These are phyloP conservation scores for Pelargonium citronellum DNA, from an alignment of 441 rosid genomes.

Conservation along the genomic window DNA sequence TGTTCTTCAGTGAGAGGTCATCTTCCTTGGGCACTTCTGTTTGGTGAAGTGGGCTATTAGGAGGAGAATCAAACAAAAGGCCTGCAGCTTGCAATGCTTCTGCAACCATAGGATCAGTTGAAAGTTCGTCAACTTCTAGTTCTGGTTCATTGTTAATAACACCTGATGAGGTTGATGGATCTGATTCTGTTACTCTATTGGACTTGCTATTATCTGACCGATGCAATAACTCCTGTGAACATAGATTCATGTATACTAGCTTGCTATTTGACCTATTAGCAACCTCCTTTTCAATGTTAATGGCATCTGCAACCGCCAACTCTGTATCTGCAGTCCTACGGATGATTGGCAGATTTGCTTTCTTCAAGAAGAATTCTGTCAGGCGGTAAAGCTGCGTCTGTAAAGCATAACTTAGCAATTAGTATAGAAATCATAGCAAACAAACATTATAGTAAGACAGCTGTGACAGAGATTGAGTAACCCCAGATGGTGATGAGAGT, in stretches of 20 bases:
- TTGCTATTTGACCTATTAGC: constrained; percentile 88
- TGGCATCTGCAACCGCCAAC: constrained; percentile 96
- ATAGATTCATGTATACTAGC: constrained; percentile 77
- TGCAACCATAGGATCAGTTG: constrained; percentile 41
- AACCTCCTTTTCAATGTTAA: constrained; percentile 76
- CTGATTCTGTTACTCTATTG: constrained; percentile 27
- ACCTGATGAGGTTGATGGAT: constrained; percentile 25
- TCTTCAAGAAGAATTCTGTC: constrained; percentile 76
- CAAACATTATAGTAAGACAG: not conserved
- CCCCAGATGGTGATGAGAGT: constrained; percentile 3
- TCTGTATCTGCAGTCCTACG: constrained; percentile 85
- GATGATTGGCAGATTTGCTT: constrained; percentile 57
- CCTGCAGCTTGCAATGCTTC: constrained; percentile 85
- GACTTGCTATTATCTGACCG: constrained; percentile 40
- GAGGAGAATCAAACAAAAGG: constrained; percentile 91
- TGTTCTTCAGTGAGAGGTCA: constrained; percentile 29
- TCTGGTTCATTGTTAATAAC: constrained; percentile 29
- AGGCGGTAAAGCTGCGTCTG: constrained; percentile 86
- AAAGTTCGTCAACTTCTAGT: constrained; percentile 30
- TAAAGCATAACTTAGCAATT: constrained; percentile 11
- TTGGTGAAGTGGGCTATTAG: constrained; percentile 55
- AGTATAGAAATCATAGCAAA: not conserved
- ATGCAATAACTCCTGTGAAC: constrained; percentile 79
- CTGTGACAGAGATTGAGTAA: not conserved
- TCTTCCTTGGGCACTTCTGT: constrained; percentile 31